Base-by-base conservation (phyloP, 345 rosid species). In the Salix suchowensis region DNA sequence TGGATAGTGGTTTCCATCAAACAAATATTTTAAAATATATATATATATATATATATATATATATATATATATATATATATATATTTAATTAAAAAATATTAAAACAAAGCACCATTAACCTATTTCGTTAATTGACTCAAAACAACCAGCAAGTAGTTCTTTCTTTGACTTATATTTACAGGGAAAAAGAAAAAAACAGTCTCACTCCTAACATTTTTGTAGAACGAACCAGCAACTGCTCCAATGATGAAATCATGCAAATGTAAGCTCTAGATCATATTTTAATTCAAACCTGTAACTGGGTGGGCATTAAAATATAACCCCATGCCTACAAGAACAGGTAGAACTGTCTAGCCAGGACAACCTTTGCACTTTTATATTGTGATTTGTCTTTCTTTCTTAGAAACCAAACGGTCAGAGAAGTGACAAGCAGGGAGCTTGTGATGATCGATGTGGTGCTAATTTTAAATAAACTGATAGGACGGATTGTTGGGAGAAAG, bases 231-330 rank as follows among this genome's bases (percentile, higher is more conserved):
- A 42, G 14, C 28, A 9, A 9, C 62, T n/a, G 64, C 64, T 9
- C 64, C 14, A 58, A 0, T 3, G 64, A 58, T 58, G 64, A 58
- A 58, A 23, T 58, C 28, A 23, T 58, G 15, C 14, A 42, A 23
- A 58, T 58, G 64, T 1, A 58, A 4, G 64, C 64, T 58, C 28
- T 10, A 58, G 14, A 58, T 58, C 26, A 55, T 55, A 55, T n/a
- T 55, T 55, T 55, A 55, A 54, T 21, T 19, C 2, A 19, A 19
- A 54, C 24, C 60, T 54, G 12, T 54, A 19, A 55, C 8, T 21
- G 72, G 70, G 54, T 54, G n/a, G 46, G 78, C 74, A 14, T 40
- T 66, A 15, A 50, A 79, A 46, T 23, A 80, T 21, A 37, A 42
- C 42, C 40, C 24, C 39, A 46, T 58, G 74, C 66, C 71, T 5